Base-by-base conservation (phyloP, 2,329 filamentous ascomycete genomes). In the Niveomyces coronatus region DNA sequence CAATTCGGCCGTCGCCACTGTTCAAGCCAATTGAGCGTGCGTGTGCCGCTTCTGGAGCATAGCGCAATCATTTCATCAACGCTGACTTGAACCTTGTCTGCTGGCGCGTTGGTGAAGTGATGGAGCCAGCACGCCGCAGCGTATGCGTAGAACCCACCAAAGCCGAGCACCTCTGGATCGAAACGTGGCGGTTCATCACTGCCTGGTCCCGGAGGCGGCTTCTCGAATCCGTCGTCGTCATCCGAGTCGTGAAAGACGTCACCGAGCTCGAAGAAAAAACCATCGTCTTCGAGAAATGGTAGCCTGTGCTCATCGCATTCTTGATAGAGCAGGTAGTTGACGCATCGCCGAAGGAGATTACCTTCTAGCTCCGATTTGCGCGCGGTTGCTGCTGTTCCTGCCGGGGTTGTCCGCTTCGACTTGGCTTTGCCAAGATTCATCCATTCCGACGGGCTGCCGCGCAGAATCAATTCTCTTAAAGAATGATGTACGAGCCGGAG, bases 401-500 rank as follows among this genome's bases (percentile, higher is more conserved):
- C n/a, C n/a, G n/a, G n/a, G n/a, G n/a, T n/a, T n/a, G n/a, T n/a
- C n/a, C 26, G 26, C n/a, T 24, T 31, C 8, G 22, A n/a, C 4
- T 22, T n/a, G 13, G 17, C 11, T 22, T 33, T 34, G 9, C 29
- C 29, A 34, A 38, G 15, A 20, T 22, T 15, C 9, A 18, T 31
- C 39, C 39, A 41, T 3, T 17, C 20, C 16, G 29, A 27, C 22
- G 35, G 34, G 6, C 29, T 29, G n/a, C 28, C 35, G 17, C 32
- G 39, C 9, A 41, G 26, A 15, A 41, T 31, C 13, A 41, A 35
- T 29, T 41, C 39, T 26, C 37, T 31, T 16, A 41, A 35, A 26
- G 39, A 41, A 11, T 41, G 39, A 19, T 41, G 39, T 9, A 41
- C 39, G n/a, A 41, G 39, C n/a, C 35, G 39, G 4, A 41, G 29